Conservation (phyloP, 352 stramenopile species). For the Pythium sp. region DNA sequence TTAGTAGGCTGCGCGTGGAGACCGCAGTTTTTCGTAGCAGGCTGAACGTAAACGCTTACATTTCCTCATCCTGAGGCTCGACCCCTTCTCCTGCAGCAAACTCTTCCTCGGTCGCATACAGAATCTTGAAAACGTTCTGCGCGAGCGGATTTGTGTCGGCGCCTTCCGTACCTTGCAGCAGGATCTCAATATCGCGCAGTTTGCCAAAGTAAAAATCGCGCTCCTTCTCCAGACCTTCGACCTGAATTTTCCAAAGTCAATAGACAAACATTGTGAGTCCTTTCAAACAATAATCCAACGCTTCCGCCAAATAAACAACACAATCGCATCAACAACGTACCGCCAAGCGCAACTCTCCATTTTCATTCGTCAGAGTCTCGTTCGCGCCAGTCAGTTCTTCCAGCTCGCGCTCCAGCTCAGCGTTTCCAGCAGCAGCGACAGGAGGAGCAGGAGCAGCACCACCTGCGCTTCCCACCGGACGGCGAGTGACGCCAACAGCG, state of each 20-base stretch:
- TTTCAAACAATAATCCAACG: background rate
- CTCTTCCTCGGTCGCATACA: slow-evolving; percentile 79
- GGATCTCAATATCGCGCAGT: slow-evolving; percentile 96
- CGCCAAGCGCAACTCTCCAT: slow-evolving; percentile 67
- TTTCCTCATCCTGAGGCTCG: slow-evolving; percentile 55
- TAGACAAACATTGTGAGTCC: slow-evolving; percentile 5
- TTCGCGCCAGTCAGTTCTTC: slow-evolving; percentile 69
- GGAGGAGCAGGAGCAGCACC: slow-evolving; percentile 16
- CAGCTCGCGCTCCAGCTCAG: slow-evolving; percentile 66
- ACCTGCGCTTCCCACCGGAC: slow-evolving; percentile 29
- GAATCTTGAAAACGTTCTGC: slow-evolving; percentile 81
- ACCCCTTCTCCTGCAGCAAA: slow-evolving; percentile 32
- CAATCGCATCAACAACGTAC: slow-evolving; percentile 26
- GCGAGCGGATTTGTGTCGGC: slow-evolving; percentile 52
- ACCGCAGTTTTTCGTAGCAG: background rate
- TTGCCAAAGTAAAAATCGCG: slow-evolving; percentile 99
- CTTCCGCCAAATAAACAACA: background rate
- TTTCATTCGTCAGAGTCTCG: slow-evolving; percentile 73
- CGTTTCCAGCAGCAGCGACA: slow-evolving; percentile 25
- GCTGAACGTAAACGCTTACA: slow-evolving; percentile 25
- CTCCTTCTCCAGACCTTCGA: slow-evolving; percentile 92
- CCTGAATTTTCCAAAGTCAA: slow-evolving; percentile 24
- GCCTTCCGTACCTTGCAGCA: slow-evolving; percentile 85
- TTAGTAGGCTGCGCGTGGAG: slow-evolving; percentile 1
- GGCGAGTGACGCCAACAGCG: slow-evolving; percentile 23